phyloP scores from a whole-genome alignment of 768 basidiomycete genomes.

The Mrakia blollopis region DNA sequence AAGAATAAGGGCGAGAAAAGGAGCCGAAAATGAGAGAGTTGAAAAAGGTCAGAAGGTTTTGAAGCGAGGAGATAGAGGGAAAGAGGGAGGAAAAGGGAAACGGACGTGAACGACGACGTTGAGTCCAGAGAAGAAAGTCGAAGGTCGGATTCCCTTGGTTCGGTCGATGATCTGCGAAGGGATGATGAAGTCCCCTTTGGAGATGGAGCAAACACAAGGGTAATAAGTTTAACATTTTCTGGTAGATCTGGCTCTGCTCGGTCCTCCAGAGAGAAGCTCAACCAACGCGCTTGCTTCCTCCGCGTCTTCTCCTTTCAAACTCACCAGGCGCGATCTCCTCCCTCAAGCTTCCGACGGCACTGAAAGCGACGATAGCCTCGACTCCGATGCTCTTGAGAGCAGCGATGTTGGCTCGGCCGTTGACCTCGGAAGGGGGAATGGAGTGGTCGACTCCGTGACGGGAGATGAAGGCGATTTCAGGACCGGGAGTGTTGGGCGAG shows the following conservation, averaged over 20 bases:
- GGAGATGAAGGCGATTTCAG: slow-evolving; percentile 77
- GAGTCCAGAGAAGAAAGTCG: slow-evolving; percentile 78
- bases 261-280: background rate
- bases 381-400: slow-evolving; percentile 90
- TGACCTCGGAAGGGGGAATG: slow-evolving; percentile 73
- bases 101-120: slow-evolving; percentile 69
- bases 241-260: too few species aligned
- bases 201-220: slow-evolving; percentile 49
- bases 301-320: background rate
- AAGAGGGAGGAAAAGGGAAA: background rate
- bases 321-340: slow-evolving; percentile 63
- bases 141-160: slow-evolving; percentile 85
- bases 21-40: too few species aligned
- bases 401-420: slow-evolving; percentile 86
- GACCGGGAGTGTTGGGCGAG: slow-evolving; percentile 50
- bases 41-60: too few species aligned
- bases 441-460: slow-evolving; percentile 81
- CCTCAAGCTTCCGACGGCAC: slow-evolving; percentile 87
- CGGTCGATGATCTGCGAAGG: slow-evolving; percentile 93
- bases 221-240: too few species aligned
- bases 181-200: slow-evolving; percentile 69
- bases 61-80: background rate
- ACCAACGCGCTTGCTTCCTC: background rate
- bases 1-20: background rate
- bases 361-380: slow-evolving; percentile 83